A percentile compares a stretch with the other conserved stretches of the same genome.
Conservation (phyloP, 1,284 basidiomycete species). For the Papiliotrema flavescens region DNA sequence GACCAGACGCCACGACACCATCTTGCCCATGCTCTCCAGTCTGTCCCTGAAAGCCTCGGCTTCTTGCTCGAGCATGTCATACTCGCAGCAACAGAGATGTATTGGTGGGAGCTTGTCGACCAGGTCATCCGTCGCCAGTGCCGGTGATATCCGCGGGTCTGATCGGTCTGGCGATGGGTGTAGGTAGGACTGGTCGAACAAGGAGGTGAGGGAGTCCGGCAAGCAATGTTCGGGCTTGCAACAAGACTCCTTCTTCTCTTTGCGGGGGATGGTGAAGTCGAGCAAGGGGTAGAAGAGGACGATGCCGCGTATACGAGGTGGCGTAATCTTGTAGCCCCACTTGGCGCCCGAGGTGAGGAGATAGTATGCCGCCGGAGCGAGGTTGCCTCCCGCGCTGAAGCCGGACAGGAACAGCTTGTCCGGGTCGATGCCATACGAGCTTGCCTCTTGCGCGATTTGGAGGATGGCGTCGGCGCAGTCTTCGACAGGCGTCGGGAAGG, state of each 20-base stretch:
- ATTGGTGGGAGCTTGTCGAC: conserved; percentile 19
- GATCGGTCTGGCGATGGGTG: conserved; percentile 11
- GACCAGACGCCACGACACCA: conserved; percentile 13
- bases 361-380: conserved; percentile 18
- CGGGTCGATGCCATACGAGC: conserved; percentile 17
- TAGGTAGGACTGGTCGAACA: conserved; percentile 35
- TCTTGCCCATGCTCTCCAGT: conserved; percentile 15
- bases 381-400: conserved; percentile 31
- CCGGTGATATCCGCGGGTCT: conserved; percentile 24
- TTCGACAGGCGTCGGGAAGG: conserved; percentile 48
- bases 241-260: conserved; percentile 13
- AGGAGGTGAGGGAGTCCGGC: conserved; percentile 17
- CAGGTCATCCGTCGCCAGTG: conserved; percentile 16
- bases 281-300: conserved; percentile 28
- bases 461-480: conserved; percentile 46
- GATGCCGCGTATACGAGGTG: conserved; percentile 15
- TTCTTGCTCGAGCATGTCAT: conserved; percentile 27
- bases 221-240: conserved; percentile 15
- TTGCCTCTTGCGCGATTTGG: conserved; percentile 12
- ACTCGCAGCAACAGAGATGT: conserved; percentile 22
- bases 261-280: conserved; percentile 23
- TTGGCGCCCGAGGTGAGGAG: conserved; percentile 2
- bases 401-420: conserved; percentile 21
- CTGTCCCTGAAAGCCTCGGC: conserved; percentile 16
- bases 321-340: conserved; percentile 10